Conservation (phyloP, 768 basidiomycete genomes). For the Auriscalpium vulgare region DNA sequence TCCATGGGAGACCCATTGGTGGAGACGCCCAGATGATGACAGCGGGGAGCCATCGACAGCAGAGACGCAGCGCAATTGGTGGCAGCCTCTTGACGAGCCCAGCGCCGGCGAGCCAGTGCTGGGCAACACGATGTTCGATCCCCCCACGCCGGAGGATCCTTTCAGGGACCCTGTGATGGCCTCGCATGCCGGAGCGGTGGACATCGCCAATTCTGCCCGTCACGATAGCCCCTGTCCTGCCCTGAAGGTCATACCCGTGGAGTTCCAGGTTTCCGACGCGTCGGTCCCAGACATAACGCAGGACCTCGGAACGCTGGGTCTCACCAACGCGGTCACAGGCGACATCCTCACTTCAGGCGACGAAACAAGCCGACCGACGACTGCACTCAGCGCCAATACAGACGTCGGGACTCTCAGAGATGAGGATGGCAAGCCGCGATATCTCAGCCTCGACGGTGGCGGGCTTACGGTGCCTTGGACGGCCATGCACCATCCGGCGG, state of each 20-base stretch:
- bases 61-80: no score
- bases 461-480: conserved; percentile 28
- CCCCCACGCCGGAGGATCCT: no score
- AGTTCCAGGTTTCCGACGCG: conserved; percentile 15
- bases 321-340: conserved; percentile 42
- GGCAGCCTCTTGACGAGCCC: no score
- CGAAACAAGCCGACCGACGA: conserved; percentile 21
- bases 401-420: conserved; percentile 16
- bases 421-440: conserved; percentile 22
- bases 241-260: conserved; percentile 17
- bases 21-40: no score
- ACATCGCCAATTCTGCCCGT: no score
- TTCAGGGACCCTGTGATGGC: no score
- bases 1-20: conserved; percentile 4
- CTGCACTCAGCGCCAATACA: conserved; percentile 6
- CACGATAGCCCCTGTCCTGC: conserved; percentile 2
- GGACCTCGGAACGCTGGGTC: conserved; percentile 35
- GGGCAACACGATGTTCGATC: no score
- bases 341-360: conserved; percentile 29
- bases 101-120: no score
- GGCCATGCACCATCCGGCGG: neutral
- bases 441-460: conserved; percentile 22
- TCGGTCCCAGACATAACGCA: conserved; percentile 25
- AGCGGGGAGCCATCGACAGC: no score
- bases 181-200: no score